These are phyloP conservation scores for Sarocladiaceae sp. DNA, from an alignment of 2,329 filamentous ascomycete genomes.

Conservation along the genomic window DNA sequence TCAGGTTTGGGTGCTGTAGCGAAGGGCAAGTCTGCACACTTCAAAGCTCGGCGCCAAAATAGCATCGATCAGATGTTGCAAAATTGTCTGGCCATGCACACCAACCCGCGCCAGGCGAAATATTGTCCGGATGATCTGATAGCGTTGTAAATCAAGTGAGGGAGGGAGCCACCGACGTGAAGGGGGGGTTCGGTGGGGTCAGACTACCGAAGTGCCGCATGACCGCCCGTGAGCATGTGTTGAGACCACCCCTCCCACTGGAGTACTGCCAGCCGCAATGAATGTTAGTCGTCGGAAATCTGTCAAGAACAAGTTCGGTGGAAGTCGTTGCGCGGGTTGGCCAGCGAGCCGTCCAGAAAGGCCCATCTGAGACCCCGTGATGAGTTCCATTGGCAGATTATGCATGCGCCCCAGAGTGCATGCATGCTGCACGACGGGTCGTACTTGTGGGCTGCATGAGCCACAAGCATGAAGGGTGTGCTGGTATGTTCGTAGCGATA, in stretches of 20 bases:
- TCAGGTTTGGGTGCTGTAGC: no score
- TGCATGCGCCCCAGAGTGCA: slow-evolving; percentile 8
- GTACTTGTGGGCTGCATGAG: neutral
- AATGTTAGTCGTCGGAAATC: neutral
- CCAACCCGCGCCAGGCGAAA: slow-evolving; percentile 5
- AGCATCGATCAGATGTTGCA: no score
- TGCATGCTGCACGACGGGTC: slow-evolving; percentile 5
- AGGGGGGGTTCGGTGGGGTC: slow-evolving; percentile 9
- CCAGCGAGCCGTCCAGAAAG: neutral
- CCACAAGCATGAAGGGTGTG: no score
- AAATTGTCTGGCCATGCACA: no score
- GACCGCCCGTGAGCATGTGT: neutral
- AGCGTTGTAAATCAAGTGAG: no score
- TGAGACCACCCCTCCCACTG: neutral
- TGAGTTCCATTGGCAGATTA: slow-evolving; percentile 4
- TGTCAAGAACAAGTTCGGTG: neutral
- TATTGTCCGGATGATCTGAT: slow-evolving; percentile 9
- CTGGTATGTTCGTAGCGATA: no score
- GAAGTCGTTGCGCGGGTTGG: neutral
- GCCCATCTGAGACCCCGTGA: neutral
- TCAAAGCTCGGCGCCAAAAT: no score
- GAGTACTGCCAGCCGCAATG: neutral
- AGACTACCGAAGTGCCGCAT: slow-evolving; percentile 6
- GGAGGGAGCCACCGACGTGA: neutral
- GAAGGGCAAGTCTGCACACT: no score